Base-by-base conservation (phyloP, 2,329 filamentous ascomycete species). In the Xylariaceae sp. region DNA sequence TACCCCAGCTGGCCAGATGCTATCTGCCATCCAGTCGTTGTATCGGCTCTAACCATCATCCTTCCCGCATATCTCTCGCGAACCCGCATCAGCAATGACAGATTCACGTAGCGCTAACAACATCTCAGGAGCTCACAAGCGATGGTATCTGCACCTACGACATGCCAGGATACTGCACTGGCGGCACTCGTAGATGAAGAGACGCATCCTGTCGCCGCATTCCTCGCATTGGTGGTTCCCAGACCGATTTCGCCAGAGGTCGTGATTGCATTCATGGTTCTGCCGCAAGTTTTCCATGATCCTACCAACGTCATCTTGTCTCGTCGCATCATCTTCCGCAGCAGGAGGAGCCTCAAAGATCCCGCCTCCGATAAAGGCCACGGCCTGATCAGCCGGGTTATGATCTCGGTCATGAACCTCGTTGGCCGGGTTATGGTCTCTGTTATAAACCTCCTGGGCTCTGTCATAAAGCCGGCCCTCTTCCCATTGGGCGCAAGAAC, bases 151-250 rank as follows among this genome's bases (percentile, higher is more conserved):
- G 52, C 79, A 82, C 3, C 71, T 62, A n/a, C 71, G 67, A 50
- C 79, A 82, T 19, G 71, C 74, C 61, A 69, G 65, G 3, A 78
- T 62, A 3, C 64, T 63, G 53, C 79, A 83, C 46, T 72, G 67
- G 0, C 39, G 45, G 55, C 80, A 80, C 52, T 78, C 72, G 26
- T 71, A 76, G 12, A 81, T 78, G 56, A 68, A 82, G 0, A 56
- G 0, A 0, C 63, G 69, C 42, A 80, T 63, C 1, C 26, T 12
- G n/a, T 63, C 22, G 13, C 36, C 8, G 26, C 65, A 67, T 36
- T 61, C 55, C 40, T 64, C 65, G 29, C 65, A 68, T 3, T 19
- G 3, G 2, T 46, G 13, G 1, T 34, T 42, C 13, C 64, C 65
- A 1, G 6, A 1, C 19, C 47, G 55, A 8, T 19, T 32, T 5